These are phyloP conservation scores for Ziziphus jujuba DNA, from an alignment of 306 rosid species.

Conservation along the genomic window DNA sequence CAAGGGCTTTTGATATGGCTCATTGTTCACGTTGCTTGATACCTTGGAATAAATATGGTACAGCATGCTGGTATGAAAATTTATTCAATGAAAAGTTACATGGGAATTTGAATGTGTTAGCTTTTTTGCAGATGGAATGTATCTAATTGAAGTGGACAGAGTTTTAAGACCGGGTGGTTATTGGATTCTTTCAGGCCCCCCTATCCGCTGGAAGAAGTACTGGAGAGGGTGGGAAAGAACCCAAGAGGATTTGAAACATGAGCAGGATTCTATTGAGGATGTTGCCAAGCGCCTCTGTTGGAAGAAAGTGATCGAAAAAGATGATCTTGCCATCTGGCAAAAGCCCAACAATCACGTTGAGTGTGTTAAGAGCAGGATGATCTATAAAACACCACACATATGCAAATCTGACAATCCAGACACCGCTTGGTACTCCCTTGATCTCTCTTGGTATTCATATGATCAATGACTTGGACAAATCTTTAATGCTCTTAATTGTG, in stretches of 20 bases:
- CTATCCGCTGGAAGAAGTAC: constrained; percentile 77
- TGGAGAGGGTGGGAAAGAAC: constrained; percentile 97
- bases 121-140: constrained; percentile 69
- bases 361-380: constrained; percentile 55
- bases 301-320: constrained; percentile 73
- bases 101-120: background rate
- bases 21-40: constrained; percentile 97
- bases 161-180: constrained; percentile 91
- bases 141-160: constrained; percentile 85
- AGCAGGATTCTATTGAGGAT: constrained; percentile 77
- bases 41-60: constrained; percentile 74
- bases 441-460: background rate
- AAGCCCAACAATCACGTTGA: constrained; percentile 83
- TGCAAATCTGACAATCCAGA: constrained; percentile 84
- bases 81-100: background rate
- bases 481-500: constrained; percentile 1
- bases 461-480: background rate
- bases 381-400: constrained; percentile 60
- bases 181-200: constrained; percentile 99
- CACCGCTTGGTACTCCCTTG: constrained; percentile 58
- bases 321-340: constrained; percentile 82
- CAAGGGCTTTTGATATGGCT: constrained; percentile 97
- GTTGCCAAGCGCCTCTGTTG: constrained; percentile 73
- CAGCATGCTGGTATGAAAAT: background rate
- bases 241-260: constrained; percentile 73